Evolutionary conservation across 805 yeast genomes (phyloP).

Genomic region (Grigorovia humatica): DNA sequence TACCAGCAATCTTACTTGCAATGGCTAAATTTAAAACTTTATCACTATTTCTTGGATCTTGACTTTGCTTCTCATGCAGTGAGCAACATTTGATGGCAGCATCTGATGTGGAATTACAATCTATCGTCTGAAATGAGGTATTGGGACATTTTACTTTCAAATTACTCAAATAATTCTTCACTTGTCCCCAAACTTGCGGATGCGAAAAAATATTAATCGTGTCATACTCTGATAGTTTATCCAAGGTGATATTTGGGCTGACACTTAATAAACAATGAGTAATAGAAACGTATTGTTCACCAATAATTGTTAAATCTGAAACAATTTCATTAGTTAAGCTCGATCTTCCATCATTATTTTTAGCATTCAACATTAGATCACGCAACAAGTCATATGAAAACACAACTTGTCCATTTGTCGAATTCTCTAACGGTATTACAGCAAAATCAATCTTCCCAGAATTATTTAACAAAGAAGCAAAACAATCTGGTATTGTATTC

Average conservation of each 20-base stretch:
- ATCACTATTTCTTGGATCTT: slow-evolving; percentile 19
- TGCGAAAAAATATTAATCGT: slow-evolving; percentile 70
- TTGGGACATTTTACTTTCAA: slow-evolving; percentile 25
- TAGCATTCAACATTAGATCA: slow-evolving; percentile 37
- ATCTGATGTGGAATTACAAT: slow-evolving; percentile 69
- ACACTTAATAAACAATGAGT: slow-evolving; percentile 55
- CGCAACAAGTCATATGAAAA: slow-evolving; percentile 74
- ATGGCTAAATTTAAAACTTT: slow-evolving; percentile 47
- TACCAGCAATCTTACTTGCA: slow-evolving; percentile 60
- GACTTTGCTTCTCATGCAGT: not conserved
- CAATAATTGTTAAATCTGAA: slow-evolving; percentile 46
- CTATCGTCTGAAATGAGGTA: slow-evolving; percentile 39
- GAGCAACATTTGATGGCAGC: slow-evolving; percentile 61
- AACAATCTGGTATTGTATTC: slow-evolving; percentile 49
- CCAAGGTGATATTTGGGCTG: slow-evolving; percentile 29
- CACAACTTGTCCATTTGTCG: slow-evolving; percentile 89
- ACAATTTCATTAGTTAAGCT: slow-evolving; percentile 1
- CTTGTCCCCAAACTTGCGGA: slow-evolving; percentile 98
- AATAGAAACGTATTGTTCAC: slow-evolving; percentile 73
- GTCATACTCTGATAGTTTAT: slow-evolving; percentile 13
- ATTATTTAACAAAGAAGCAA: slow-evolving; percentile 35
- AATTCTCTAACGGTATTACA: slow-evolving; percentile 85
- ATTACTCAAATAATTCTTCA: slow-evolving; percentile 42
- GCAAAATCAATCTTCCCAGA: slow-evolving; percentile 44
- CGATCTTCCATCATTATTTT: slow-evolving; percentile 5